Base-by-base conservation (phyloP, 805 yeast genomes). In the Maudiozyma saulgeensis region DNA sequence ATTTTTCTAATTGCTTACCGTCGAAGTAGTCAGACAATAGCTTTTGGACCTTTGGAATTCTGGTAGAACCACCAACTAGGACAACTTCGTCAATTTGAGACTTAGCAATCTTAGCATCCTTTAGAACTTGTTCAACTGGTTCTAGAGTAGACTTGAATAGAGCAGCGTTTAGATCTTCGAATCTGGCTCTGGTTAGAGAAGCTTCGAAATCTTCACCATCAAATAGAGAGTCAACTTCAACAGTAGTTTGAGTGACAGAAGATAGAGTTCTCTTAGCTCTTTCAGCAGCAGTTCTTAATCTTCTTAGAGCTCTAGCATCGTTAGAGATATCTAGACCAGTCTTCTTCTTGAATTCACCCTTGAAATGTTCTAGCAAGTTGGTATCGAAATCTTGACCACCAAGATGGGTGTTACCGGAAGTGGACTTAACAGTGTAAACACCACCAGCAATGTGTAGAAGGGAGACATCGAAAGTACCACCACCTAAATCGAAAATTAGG, bases 341-440 rank as follows among this genome's bases (percentile, higher is more conserved):
- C 85, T 91, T 90, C 82, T 89, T 87, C 81, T 84, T 81, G 88
- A 91, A 91, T 70, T 90, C 97, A 65, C 81, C 79, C 76, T 84
- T 81, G 82, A 91, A 91, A 80, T 81, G 87, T 74, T 82, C 91
- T 62, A 90, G 85, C 70, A 91, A 79, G 84, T 90, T 87, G 79
- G 89, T 84, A 77, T 90, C 98, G 74, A 90, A 90, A 77, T 90
- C 98, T 80, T 90, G 96, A 81, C 98, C 98, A 82, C 98, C 98
- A 77, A 90, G 84, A 77, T 90, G 98, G 63, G 98, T 90, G 78
- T 90, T 96, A 87, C 98, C 98, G 66, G 96, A 96, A 61, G 97
- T 89, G 60, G 97, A 89, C 80, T 89, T 89, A 64, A 89, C 97
- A 71, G 89, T 91, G 79, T 89, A 89, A 66, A 89, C 87, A 76